Evolutionary conservation across 306 rosid genomes (phyloP).

Genomic region (Leucaena leucocephala): DNA sequence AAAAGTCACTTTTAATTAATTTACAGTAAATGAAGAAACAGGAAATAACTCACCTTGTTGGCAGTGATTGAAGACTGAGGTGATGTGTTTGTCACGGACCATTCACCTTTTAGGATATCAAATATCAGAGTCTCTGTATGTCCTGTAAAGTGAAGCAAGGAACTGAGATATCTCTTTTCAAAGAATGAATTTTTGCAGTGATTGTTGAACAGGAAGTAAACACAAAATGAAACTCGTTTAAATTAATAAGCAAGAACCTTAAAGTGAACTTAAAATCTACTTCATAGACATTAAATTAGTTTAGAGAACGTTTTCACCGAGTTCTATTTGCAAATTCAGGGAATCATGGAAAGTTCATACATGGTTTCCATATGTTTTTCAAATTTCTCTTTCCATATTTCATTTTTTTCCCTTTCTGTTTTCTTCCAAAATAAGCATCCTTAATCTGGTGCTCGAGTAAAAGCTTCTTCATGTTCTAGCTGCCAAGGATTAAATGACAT

Average conservation of each 20-base stretch:
- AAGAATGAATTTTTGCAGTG: conserved; percentile 2
- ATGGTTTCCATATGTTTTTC: background rate
- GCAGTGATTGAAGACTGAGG: conserved; percentile 81
- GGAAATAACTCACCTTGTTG: conserved; percentile 46
- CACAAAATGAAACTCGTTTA: background rate
- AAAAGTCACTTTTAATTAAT: conserved; percentile 21
- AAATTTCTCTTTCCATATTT: background rate
- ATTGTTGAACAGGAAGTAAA: conserved; percentile 3
- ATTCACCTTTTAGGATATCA: conserved; percentile 75
- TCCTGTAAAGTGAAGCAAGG: conserved; percentile 51
- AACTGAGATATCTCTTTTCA: background rate
- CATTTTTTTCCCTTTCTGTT: background rate
- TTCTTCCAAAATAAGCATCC: background rate
- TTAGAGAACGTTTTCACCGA: background rate
- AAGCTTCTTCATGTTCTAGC: background rate
- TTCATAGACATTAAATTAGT: background rate
- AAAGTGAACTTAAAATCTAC: background rate
- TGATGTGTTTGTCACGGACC: conserved; percentile 71
- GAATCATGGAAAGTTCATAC: conserved; percentile 1
- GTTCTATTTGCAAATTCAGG: background rate
- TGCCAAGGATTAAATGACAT: background rate
- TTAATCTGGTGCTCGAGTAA: background rate
- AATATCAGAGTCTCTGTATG: conserved; percentile 82
- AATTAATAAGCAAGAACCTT: conserved; percentile 14
- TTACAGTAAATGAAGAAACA: conserved; percentile 9